Conservation (phyloP, 2,329 filamentous ascomycete genomes). For the Trichoderma atroviride region DNA sequence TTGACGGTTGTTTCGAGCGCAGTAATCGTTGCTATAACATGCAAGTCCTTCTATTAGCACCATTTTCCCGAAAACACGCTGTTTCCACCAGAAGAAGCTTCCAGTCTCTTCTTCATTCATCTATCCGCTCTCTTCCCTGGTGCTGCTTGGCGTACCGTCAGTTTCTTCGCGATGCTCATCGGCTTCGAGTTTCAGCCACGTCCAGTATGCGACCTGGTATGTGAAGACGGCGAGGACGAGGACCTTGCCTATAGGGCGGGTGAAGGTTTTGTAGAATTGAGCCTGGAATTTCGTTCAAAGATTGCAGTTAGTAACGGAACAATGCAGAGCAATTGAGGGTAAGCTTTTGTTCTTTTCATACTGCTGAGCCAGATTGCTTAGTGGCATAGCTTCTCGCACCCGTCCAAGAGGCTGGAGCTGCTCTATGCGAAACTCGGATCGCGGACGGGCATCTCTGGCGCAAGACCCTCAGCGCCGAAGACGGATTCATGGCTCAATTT, state of each 20-base stretch:
- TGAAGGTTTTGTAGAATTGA: slow-evolving; percentile 75
- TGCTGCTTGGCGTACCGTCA: slow-evolving; percentile 49
- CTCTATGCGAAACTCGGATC: background rate
- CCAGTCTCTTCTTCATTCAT: background rate
- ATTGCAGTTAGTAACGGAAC: background rate
- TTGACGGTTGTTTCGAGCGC: slow-evolving; percentile 24
- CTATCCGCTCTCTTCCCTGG: background rate
- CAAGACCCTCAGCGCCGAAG: slow-evolving; percentile 9
- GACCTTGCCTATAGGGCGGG: slow-evolving; percentile 72
- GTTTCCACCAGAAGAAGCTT: background rate
- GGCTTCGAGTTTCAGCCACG: slow-evolving; percentile 73
- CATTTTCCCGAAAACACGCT: background rate
- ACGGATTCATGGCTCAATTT: slow-evolving; percentile 19
- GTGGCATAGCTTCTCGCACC: slow-evolving; percentile 34
- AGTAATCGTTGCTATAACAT: slow-evolving; percentile 23
- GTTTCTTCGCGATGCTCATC: slow-evolving; percentile 66
- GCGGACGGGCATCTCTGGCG: background rate
- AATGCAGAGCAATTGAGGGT: background rate
- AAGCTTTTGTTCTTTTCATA: slow-evolving; percentile 32
- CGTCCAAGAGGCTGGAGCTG: background rate
- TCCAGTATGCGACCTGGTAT: slow-evolving; percentile 76
- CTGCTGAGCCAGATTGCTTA: slow-evolving; percentile 35
- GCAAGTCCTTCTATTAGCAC: background rate
- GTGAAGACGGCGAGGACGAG: slow-evolving; percentile 75
- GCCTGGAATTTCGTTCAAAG: slow-evolving; percentile 45